Conservation (phyloP, 1,284 basidiomycete species). For the Ustilago sp. region DNA sequence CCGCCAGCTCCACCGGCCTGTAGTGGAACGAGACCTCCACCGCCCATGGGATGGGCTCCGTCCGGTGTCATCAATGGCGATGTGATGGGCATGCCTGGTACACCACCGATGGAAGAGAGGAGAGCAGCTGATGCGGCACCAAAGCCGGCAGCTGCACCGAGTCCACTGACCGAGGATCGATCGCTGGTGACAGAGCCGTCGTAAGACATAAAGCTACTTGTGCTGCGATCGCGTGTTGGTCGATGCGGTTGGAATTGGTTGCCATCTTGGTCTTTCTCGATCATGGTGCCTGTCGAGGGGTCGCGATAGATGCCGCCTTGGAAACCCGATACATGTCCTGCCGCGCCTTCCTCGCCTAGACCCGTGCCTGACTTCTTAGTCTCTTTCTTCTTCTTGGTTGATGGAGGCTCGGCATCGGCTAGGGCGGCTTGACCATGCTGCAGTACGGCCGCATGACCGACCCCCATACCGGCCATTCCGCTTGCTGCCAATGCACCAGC, state of each 20-base stretch:
- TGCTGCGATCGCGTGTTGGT: slow-evolving; percentile 34
- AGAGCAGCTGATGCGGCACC: slow-evolving; percentile 52
- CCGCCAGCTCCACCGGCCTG: slow-evolving; percentile 39
- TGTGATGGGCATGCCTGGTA: slow-evolving; percentile 38
- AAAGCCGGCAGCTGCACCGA: slow-evolving; percentile 60
- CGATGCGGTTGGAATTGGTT: slow-evolving; percentile 23
- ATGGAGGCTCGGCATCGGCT: slow-evolving; percentile 16
- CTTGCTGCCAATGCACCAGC: slow-evolving; percentile 62
- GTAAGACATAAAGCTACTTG: slow-evolving; percentile 44
- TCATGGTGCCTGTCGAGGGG: slow-evolving; percentile 48
- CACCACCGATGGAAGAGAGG: slow-evolving; percentile 48
- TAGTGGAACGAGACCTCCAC: slow-evolving; percentile 32
- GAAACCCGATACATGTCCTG: slow-evolving; percentile 25
- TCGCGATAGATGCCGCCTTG: slow-evolving; percentile 58
- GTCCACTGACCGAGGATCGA: slow-evolving; percentile 48
- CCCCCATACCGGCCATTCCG: slow-evolving; percentile 59
- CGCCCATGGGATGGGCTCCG: slow-evolving; percentile 32
- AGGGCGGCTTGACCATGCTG: slow-evolving; percentile 38
- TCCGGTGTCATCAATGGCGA: slow-evolving; percentile 48
- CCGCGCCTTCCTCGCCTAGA: slow-evolving; percentile 8
- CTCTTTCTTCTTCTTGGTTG: slow-evolving; percentile 30
- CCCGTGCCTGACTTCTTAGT: slow-evolving; percentile 8
- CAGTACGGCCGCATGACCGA: slow-evolving; percentile 43
- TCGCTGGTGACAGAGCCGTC: slow-evolving; percentile 52
- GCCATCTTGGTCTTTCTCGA: slow-evolving; percentile 49